Conservation (phyloP, 2,329 filamentous ascomycete species). For the Aspergillus uvarum region DNA sequence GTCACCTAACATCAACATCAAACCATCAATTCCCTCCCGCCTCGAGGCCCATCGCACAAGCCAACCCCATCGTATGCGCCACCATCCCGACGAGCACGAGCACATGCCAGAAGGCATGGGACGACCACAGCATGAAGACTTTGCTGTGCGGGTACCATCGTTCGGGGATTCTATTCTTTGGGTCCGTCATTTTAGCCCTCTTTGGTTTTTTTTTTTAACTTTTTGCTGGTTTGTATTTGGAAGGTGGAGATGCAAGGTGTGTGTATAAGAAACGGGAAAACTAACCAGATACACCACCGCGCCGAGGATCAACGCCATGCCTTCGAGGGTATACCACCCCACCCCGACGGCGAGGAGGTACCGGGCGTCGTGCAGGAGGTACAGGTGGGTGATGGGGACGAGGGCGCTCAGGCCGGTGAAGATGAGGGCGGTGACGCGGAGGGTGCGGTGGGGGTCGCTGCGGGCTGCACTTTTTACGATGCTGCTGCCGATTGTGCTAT, state of each 20-base stretch:
- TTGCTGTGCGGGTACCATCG: conserved; percentile 26
- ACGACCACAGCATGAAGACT: conserved; percentile 35
- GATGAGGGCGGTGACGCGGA: conserved; percentile 21
- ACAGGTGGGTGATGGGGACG: conserved; percentile 34
- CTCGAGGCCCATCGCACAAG: neutral
- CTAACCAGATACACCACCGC: conserved; percentile 27
- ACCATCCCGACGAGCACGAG: conserved; percentile 42
- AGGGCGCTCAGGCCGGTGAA: conserved; percentile 35
- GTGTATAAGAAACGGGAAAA: neutral
- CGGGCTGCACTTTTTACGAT: too few species aligned
- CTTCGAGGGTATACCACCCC: conserved; percentile 36
- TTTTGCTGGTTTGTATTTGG: too few species aligned
- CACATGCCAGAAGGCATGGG: conserved; percentile 37
- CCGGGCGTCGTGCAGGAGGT: conserved; percentile 25
- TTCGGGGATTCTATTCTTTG: conserved; percentile 21
- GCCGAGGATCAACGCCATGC: conserved; percentile 29
- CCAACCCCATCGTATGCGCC: conserved; percentile 30
- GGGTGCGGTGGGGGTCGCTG: neutral
- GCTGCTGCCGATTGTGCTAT: too few species aligned
- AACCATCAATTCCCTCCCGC: neutral
- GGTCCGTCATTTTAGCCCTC: too few species aligned
- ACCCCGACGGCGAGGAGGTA: conserved; percentile 29
- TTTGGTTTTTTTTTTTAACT: too few species aligned
- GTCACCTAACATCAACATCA: too few species aligned
- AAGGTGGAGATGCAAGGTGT: too few species aligned